These are phyloP conservation scores for Torulaspora globosa DNA, from an alignment of 1,139 yeast genomes.

Conservation along the genomic window DNA sequence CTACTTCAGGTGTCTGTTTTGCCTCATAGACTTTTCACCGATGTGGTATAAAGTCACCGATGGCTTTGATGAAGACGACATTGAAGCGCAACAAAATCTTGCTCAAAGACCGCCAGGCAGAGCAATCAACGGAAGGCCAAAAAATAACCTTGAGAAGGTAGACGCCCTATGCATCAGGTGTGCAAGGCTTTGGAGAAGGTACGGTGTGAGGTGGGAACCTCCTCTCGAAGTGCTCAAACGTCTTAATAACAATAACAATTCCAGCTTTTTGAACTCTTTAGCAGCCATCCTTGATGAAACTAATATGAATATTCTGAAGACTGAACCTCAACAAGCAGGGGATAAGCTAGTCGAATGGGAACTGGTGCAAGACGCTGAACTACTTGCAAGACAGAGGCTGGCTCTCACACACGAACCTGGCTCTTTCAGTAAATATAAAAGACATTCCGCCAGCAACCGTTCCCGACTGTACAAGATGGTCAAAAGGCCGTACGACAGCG, in stretches of 20 bases:
- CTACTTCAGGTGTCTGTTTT: constrained; percentile 36
- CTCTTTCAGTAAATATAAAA: constrained; percentile 23
- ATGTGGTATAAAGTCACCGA: constrained; percentile 46
- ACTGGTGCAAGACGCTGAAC: constrained; percentile 59
- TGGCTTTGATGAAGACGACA: constrained; percentile 59
- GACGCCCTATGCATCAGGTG: constrained; percentile 78
- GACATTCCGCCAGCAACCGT: constrained; percentile 24
- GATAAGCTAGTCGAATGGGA: constrained; percentile 68
- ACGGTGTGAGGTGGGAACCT: constrained; percentile 85
- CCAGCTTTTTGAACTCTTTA: constrained; percentile 20
- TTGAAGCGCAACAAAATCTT: constrained; percentile 22
- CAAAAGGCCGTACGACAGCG: constrained; percentile 20
- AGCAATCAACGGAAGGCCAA: constrained; percentile 36
- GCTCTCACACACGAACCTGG: constrained; percentile 23
- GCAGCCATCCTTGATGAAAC: constrained; percentile 24
- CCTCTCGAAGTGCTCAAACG: constrained; percentile 65
- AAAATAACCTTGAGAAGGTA: constrained; percentile 31
- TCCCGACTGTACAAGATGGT: constrained; percentile 24
- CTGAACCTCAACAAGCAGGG: constrained; percentile 22
- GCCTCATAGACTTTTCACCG: constrained; percentile 34
- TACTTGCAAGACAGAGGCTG: constrained; percentile 51
- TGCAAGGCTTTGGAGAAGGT: constrained; percentile 86
- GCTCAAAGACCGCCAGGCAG: constrained; percentile 39
- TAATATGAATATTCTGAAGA: constrained; percentile 17
- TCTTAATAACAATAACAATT: constrained; percentile 26